Evolutionary conservation across 2,329 filamentous ascomycete genomes (phyloP), one percentile per base, ranked within the genome.

Genomic region (Lasiodiplodia gonubiensis): DNA sequence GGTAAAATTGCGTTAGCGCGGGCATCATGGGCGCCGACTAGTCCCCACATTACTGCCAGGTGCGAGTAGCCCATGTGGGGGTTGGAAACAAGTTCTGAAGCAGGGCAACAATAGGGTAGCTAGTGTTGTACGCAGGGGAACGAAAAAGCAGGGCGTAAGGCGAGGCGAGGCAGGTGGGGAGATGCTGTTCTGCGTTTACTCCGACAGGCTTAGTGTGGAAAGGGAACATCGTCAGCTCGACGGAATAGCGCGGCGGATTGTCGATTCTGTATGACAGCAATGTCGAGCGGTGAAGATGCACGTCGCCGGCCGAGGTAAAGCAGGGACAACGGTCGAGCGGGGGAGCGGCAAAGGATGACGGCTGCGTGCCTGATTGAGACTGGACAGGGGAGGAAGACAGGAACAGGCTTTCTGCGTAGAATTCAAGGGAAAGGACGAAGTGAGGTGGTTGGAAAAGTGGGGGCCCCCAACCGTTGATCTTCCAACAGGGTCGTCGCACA

Each of bases 391-490:
- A 16, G 14, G 16, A 23, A 27, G 27, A 23, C 25, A 42, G 18
- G 54, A 59, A 42, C 18, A 33, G 25, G 33, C 25, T 27, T 52
- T 18, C 49, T 53, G 25, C 23, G 14, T 27, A 25, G 23, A 53
- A 53, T 18, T 27, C 49, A 53, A 23, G 23, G 49, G 27, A 33
- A 16, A 23, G 23, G 33, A 55, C 8, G 8, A 39, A 60, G 37
- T 30, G 55, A 60, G 39, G 55, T 46, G 55, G 55, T 48, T 60
- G 55, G 55, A 48, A 60, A 60, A 48, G 55, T 60, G 55, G 55
- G 39, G 37, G 16, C 39, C 42, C 37, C 42, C 16, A 23, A 11
- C 23, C 27, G 55, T 60, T 37, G 35, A 59, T 59, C 54, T 25
- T 39, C 10, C 33, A 10, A 23, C 35, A 59, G 35, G 14, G 23